Percentiles rank a stretch among this genome's conserved stretches.
These are phyloP conservation scores for Calamus simplicifolius DNA, from an alignment of 176 grass and related monocot genomes.

Conservation along the genomic window DNA sequence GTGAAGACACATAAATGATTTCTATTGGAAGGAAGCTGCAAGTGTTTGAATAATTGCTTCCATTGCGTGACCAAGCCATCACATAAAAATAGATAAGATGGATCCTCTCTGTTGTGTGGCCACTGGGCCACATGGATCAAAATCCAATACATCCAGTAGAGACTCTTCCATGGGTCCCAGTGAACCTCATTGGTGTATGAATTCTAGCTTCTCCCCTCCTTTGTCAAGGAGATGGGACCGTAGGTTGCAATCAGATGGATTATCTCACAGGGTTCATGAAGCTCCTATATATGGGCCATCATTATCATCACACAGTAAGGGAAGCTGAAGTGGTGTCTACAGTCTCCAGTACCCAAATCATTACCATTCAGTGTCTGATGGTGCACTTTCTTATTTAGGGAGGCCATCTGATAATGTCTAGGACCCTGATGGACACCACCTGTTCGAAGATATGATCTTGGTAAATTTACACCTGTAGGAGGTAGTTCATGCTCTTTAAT, in stretches of 20 bases:
- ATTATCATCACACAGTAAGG: conserved; percentile 54
- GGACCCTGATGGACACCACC: conserved; percentile 70
- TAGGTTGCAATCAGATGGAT: conserved; percentile 46
- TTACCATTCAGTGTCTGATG: conserved; percentile 88
- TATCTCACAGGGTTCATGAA: conserved; percentile 49
- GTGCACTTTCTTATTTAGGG: conserved; percentile 79
- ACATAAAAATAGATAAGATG: conserved; percentile 68
- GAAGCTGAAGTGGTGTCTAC: conserved; percentile 46
- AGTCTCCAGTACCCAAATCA: conserved; percentile 63
- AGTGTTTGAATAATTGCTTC: conserved; percentile 2
- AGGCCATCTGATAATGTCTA: conserved; percentile 78
- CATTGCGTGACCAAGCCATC: conserved; percentile 24
- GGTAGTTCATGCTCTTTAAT: conserved; percentile 25
- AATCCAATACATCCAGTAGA: conserved; percentile 53
- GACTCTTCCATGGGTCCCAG: conserved; percentile 80
- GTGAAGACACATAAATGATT: background rate
- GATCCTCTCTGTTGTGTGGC: conserved; percentile 96
- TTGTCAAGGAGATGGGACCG: conserved; percentile 58
- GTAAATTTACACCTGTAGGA: conserved; percentile 71
- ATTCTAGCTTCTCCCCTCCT: conserved; percentile 89
- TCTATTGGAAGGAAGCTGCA: background rate
- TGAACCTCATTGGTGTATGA: conserved; percentile 74
- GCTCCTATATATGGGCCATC: conserved; percentile 41
- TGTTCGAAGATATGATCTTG: conserved; percentile 81
- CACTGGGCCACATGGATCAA: conserved; percentile 94